Evolutionary conservation across 345 rosid genomes (phyloP).

Genomic region (Rhodamnia rubescens): DNA sequence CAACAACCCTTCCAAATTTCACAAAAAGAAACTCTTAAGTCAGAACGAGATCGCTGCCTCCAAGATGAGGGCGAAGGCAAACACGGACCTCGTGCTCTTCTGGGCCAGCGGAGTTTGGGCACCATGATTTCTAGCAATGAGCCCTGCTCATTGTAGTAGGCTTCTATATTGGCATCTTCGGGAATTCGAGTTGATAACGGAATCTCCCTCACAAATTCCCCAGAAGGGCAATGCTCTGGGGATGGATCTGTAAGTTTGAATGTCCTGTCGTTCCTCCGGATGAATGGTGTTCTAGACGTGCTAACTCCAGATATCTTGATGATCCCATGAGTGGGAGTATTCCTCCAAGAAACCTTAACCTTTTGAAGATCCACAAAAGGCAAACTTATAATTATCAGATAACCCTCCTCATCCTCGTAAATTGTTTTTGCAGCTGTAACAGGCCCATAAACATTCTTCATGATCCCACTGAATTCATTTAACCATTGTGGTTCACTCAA

Average conservation of each 20-base stretch:
- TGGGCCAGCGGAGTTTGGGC: conserved; percentile 75
- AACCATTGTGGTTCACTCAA: conserved; percentile 69
- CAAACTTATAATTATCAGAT: conserved; percentile 73
- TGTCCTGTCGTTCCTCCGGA: conserved; percentile 80
- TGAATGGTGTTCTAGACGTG: conserved; percentile 62
- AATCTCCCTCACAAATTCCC: conserved; percentile 89
- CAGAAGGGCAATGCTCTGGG: conserved; percentile 97
- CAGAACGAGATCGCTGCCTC: conserved; percentile 64
- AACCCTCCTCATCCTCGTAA: conserved; percentile 76
- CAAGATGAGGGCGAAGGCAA: conserved; percentile 75
- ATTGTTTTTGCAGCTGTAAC: conserved; percentile 94
- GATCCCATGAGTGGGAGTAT: conserved; percentile 66
- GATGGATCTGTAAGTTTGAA: conserved; percentile 87
- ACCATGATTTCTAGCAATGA: conserved; percentile 90
- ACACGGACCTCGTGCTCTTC: conserved; percentile 98
- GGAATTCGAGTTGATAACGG: conserved; percentile 79
- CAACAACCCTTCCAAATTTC: not conserved
- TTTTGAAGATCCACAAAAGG: conserved; percentile 89
- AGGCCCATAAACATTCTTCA: conserved; percentile 74
- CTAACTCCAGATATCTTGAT: conserved; percentile 83
- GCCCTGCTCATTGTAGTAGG: conserved; percentile 80
- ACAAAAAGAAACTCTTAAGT: conserved; percentile 25
- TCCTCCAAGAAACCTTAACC: conserved; percentile 96
- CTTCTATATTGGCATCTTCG: conserved; percentile 91
- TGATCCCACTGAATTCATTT: conserved; percentile 69